phyloP scores from a whole-genome alignment of 495 filamentous ascomycete genomes.

The Aspergillus bertholletiae region DNA sequence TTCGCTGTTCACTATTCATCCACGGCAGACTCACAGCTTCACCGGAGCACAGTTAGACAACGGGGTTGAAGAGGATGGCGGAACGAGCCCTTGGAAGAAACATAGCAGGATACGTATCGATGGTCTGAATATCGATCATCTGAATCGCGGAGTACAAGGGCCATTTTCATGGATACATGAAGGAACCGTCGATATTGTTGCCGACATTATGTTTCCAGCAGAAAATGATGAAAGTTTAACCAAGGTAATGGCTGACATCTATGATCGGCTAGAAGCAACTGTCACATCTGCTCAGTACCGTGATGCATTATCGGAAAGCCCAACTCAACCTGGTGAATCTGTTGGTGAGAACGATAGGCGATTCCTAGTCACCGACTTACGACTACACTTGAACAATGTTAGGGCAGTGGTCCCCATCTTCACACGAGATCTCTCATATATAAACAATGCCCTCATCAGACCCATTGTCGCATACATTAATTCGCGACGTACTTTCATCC shows the following conservation, averaged over 20 bases:
- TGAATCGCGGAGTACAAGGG: constrained; percentile 89
- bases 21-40: constrained; percentile 76
- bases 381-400: constrained; percentile 87
- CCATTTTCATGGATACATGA: constrained; percentile 98
- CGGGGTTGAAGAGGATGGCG: constrained; percentile 48
- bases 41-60: constrained; percentile 53
- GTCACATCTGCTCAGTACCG: constrained; percentile 67
- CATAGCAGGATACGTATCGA: constrained; percentile 88
- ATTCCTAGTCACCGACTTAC: constrained; percentile 84
- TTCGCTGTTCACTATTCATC: constrained; percentile 95
- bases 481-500: constrained; percentile 86
- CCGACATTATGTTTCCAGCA: constrained; percentile 87
- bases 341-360: constrained; percentile 50
- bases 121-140: constrained; percentile 89
- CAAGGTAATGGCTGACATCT: constrained; percentile 91
- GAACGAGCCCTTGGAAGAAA: constrained; percentile 76
- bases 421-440: constrained; percentile 84
- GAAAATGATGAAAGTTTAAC: constrained; percentile 83
- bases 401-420: constrained; percentile 89
- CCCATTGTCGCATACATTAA: constrained; percentile 99
- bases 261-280: constrained; percentile 88
- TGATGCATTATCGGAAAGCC: constrained; percentile 14
- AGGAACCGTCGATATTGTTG: constrained; percentile 93
- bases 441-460: constrained; percentile 90
- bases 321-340: constrained; percentile 12